phyloP scores from a whole-genome alignment of 2,329 filamentous ascomycete genomes.

The Purpureocillium lavendulum region DNA sequence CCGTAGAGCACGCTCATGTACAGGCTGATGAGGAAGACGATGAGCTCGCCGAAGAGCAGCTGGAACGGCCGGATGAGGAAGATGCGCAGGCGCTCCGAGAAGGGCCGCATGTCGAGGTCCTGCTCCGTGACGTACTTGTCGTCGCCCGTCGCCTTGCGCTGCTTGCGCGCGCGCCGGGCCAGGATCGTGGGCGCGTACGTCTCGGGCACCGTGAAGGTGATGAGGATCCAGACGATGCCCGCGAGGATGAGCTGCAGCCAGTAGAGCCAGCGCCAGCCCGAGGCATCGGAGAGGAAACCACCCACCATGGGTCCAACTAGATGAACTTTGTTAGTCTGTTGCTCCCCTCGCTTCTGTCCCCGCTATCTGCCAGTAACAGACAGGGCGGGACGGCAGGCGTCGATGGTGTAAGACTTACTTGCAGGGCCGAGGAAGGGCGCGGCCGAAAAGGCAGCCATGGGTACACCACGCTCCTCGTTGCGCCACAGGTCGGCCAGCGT shows the following conservation, averaged over 20 bases:
- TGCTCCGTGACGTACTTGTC: slow-evolving; percentile 66
- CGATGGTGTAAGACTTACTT: slow-evolving; percentile 38
- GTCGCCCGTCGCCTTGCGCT: slow-evolving; percentile 62
- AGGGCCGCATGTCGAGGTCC: slow-evolving; percentile 65
- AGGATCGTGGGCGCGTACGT: slow-evolving; percentile 80
- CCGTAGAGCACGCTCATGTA: slow-evolving; percentile 83
- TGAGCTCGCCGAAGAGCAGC: slow-evolving; percentile 74
- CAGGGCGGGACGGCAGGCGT: too few relatives aligned
- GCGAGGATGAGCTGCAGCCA: slow-evolving; percentile 78
- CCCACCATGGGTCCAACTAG: slow-evolving; percentile 63
- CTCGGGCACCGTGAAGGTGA: slow-evolving; percentile 83
- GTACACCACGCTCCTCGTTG: slow-evolving; percentile 74
- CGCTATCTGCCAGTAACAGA: too few relatives aligned
- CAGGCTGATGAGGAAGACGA: slow-evolving; percentile 73
- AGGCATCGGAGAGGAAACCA: slow-evolving; percentile 62
- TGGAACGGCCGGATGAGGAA: slow-evolving; percentile 80
- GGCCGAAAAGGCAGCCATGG: slow-evolving; percentile 79
- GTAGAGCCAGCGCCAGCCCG: slow-evolving; percentile 78
- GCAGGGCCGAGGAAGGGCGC: slow-evolving; percentile 78
- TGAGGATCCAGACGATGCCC: slow-evolving; percentile 61
- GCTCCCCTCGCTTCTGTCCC: neutral
- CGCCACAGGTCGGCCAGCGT: slow-evolving; percentile 79
- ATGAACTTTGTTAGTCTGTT: neutral
- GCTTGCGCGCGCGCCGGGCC: slow-evolving; percentile 57
- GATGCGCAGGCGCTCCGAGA: slow-evolving; percentile 60